These are phyloP conservation scores for Spinacia oleracea DNA, from an alignment of 179 eudicot species.

Conservation along the genomic window DNA sequence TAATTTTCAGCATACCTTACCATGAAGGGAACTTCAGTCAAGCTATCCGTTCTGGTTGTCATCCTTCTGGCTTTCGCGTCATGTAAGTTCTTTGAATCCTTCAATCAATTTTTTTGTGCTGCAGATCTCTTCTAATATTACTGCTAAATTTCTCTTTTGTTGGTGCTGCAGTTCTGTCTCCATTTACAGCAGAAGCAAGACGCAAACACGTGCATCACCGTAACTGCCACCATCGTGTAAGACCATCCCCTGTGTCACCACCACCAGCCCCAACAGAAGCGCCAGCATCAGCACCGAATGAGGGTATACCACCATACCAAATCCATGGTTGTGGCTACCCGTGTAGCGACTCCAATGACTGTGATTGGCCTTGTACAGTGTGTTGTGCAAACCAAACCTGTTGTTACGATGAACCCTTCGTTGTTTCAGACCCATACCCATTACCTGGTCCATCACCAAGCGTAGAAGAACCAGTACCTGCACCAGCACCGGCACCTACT, in stretches of 20 bases:
- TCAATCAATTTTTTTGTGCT: neutral
- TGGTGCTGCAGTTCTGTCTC: constrained; percentile 5
- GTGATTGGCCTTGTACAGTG: constrained; percentile 15
- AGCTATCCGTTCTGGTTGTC: constrained; percentile 1
- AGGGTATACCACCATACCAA: constrained; percentile 19
- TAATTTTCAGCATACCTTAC: neutral
- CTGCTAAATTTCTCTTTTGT: neutral
- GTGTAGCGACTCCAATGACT: constrained; percentile 24
- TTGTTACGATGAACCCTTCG: neutral
- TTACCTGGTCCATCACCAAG: neutral
- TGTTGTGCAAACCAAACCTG: constrained; percentile 19
- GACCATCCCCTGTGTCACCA: neutral
- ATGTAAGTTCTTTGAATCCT: neutral
- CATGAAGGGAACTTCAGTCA: neutral
- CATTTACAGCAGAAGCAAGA: constrained; percentile 21
- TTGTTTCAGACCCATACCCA: neutral
- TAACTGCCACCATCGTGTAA: neutral
- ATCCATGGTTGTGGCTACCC: constrained; percentile 24
- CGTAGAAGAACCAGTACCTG: neutral
- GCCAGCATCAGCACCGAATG: neutral
- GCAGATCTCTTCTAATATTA: neutral
- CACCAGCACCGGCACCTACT: neutral
- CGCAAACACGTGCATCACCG: neutral
- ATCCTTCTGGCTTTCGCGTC: constrained; percentile 9
- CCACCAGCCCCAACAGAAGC: neutral